These are phyloP conservation scores for Atkinsonella hypoxylon DNA, from an alignment of 2,329 filamentous ascomycete genomes.

Conservation along the genomic window DNA sequence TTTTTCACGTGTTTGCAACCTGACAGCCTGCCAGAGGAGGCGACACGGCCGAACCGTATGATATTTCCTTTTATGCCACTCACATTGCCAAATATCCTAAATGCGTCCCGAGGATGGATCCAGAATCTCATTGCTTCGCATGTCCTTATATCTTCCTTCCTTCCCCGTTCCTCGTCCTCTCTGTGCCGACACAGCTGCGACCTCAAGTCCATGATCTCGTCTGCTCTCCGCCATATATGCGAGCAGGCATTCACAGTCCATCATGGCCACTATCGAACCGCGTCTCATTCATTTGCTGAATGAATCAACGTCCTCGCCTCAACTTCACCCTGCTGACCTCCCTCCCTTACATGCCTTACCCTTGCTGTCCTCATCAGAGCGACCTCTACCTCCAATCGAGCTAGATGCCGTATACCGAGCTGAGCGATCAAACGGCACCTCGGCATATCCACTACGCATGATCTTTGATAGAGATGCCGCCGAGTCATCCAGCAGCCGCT, in stretches of 20 bases:
- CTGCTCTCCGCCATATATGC: slow-evolving; percentile 3
- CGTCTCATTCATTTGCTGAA: slow-evolving; percentile 54
- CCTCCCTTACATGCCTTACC: slow-evolving; percentile 39
- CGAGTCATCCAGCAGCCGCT: slow-evolving; percentile 23
- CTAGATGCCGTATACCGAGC: slow-evolving; percentile 31
- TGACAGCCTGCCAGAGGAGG: slow-evolving; percentile 3
- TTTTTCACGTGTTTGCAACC: slow-evolving; percentile 8
- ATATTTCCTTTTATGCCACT: slow-evolving; percentile 2
- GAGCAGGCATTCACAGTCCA: slow-evolving; percentile 17
- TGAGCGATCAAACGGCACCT: slow-evolving; percentile 21
- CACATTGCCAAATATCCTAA: slow-evolving; percentile 3
- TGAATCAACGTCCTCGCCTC: slow-evolving; percentile 35
- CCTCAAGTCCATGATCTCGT: not conserved
- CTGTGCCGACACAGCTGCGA: not conserved
- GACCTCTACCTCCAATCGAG: slow-evolving; percentile 40
- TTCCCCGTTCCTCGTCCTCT: not conserved
- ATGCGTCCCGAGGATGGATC: slow-evolving; percentile 8
- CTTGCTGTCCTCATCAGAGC: slow-evolving; percentile 30
- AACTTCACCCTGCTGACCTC: slow-evolving; percentile 37
- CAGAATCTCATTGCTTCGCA: not conserved
- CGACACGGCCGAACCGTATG: slow-evolving; percentile 5
- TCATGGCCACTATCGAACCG: slow-evolving; percentile 56
- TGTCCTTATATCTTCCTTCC: slow-evolving; percentile 2
- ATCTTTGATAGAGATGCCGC: slow-evolving; percentile 26
- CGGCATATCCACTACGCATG: slow-evolving; percentile 26